Percentiles rank a stretch among this genome's conserved stretches.
These are phyloP conservation scores for Phialocephala subalpina DNA, from an alignment of 2,329 filamentous ascomycete species.

Conservation along the genomic window DNA sequence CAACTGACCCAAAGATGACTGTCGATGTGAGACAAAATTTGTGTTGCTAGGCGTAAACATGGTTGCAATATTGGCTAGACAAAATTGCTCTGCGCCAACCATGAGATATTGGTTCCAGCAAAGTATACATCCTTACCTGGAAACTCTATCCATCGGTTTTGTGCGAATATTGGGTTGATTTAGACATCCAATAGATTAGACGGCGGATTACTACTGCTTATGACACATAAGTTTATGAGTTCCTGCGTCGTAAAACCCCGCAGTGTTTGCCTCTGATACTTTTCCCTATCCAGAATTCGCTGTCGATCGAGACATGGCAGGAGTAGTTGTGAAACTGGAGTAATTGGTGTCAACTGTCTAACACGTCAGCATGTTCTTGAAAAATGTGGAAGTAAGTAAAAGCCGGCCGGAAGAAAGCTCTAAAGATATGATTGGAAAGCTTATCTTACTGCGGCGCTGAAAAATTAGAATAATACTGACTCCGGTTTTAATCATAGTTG, in stretches of 20 bases:
- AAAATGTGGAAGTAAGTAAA: too few relatives aligned
- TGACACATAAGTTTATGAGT: background rate
- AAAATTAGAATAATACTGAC: too few relatives aligned
- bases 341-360: background rate
- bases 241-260: background rate
- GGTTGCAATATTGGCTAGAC: background rate
- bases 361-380: too few relatives aligned
- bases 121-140: background rate
- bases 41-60: background rate
- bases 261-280: background rate
- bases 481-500: background rate
- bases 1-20: conserved; percentile 1
- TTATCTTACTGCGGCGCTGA: too few relatives aligned
- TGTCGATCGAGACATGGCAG: background rate
- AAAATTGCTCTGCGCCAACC: background rate
- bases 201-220: background rate
- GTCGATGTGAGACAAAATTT: background rate
- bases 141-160: background rate
- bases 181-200: background rate
- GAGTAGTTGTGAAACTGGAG: background rate
- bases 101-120: background rate
- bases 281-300: background rate
- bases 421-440: too few relatives aligned
- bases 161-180: background rate
- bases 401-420: too few relatives aligned